Evolutionary conservation across 1,139 yeast species (phyloP).

Genomic region (Hyphopichia buzzinii): DNA sequence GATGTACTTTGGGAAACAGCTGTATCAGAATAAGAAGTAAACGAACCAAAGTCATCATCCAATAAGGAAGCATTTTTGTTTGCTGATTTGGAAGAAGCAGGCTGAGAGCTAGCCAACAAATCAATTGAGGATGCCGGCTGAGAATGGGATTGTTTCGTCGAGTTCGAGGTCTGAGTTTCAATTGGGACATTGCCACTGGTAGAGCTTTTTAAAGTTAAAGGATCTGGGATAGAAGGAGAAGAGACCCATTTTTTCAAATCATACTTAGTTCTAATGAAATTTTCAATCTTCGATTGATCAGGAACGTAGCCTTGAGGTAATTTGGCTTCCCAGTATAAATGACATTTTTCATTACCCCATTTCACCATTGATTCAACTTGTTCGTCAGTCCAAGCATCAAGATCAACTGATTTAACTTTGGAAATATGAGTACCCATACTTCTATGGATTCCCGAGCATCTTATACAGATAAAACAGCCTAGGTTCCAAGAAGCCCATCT

Average conservation of each 20-base stretch:
- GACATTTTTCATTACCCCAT: conserved; percentile 86
- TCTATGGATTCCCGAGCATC: conserved; percentile 93
- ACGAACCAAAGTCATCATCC: conserved; percentile 45
- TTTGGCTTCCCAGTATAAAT: conserved; percentile 77
- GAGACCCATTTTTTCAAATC: conserved; percentile 84
- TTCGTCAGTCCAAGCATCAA: conserved; percentile 96
- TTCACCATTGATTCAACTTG: conserved; percentile 78
- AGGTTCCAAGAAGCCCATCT: conserved; percentile 98
- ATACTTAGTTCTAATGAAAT: conserved; percentile 87
- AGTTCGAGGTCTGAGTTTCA: too few species aligned
- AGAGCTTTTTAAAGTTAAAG: conserved; percentile 34
- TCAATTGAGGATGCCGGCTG: conserved; percentile 3
- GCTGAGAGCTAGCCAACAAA: neutral
- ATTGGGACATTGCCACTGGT: too few species aligned
- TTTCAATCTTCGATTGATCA: conserved; percentile 81
- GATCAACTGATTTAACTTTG: conserved; percentile 83
- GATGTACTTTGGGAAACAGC: conserved; percentile 7
- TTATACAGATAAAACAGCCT: conserved; percentile 87
- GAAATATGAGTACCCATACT: conserved; percentile 94
- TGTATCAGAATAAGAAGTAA: conserved; percentile 24
- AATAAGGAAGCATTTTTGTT: conserved; percentile 11
- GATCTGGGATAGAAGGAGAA: conserved; percentile 55
- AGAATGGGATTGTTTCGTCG: conserved; percentile 1
- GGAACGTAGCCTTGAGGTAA: conserved; percentile 74
- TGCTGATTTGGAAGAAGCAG: conserved; percentile 1